Base-by-base conservation (phyloP, 352 stramenopile genomes). In the Phytopythium cucurbitacearum region DNA sequence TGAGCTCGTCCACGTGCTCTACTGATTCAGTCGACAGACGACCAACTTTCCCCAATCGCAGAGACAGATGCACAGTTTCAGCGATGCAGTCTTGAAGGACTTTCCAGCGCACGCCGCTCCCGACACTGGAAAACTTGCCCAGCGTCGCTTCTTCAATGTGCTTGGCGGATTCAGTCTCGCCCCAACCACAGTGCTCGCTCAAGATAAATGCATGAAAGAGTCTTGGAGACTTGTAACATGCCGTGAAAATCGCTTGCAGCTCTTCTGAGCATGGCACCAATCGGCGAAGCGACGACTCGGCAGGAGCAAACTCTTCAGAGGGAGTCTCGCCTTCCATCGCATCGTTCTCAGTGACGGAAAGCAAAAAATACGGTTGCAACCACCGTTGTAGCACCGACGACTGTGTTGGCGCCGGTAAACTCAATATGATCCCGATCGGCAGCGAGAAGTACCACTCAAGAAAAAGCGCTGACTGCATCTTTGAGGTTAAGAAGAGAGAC, bases 391-490 rank as follows among this genome's bases (percentile, higher is more conserved):
- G 69, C 5, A 79, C 77, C 33, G 81, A 94, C 42, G 79, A 91
- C 21, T 74, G 60, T 11, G 69, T 87, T 41, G 84, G 82, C 4
- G 77, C 45, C 42, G 79, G 75, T 12, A 94, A 68, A 4, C 72
- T 57, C 11, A 94, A 58, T 28, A 94, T 57, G 7, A 60, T 54
- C 40, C 69, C 73, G 1, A 90, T 61, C 40, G 84, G 80, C 15
- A 92, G 69, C n/a, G 73, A 74, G 50, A 88, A 92, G 48, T 77
- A 94, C 84, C 84, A 94, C 61, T 89, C 76, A 48, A 94, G 60
- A 63, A 92, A 94, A 59, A 91, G 47, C 51, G 39, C 47, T 15
- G 73, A 77, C 32, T 84, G 65, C 60, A 70, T 65, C 28, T 69
- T 64, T 56, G 65, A 55, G 4, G 68, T 67, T 40, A 92, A 63